Evolutionary conservation across 257 asterid species (phyloP), one percentile per base, ranked within the genome.

Genomic region (Plantago major): DNA sequence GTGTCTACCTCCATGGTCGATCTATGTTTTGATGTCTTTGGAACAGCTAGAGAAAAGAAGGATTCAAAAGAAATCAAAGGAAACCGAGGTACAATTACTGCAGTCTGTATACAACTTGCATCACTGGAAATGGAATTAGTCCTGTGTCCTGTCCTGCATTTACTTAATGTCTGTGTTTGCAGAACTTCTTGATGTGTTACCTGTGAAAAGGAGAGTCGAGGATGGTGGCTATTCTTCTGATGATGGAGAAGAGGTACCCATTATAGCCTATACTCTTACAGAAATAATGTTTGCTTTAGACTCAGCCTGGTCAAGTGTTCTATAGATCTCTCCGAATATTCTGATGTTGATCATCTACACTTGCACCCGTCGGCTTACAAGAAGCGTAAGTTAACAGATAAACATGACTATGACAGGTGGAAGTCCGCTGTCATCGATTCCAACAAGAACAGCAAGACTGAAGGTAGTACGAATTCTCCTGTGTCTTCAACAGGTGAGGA

Each of bases 121-220:
- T n/a, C n/a, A n/a, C n/a, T n/a, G n/a, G 0, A 0, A 3, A 58
- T 42, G 47, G 37, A 58, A 40, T 7, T 11, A 10, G 10, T n/a
- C n/a, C n/a, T 18, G 10, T 11, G 16, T 17, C 30, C 9, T 11
- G 51, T 8, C 13, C 42, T 57, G 17, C 48, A 51, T 26, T 49
- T 52, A 4, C 11, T 50, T 48, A 50, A 67, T 10, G 10, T 14
- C 45, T 30, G 14, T 70, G 52, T 19, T 40, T 55, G 59, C 86
- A 93, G 99, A 79, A 59, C 81, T 93, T 55, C 75, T 93, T n/a
- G 95, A 93, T 78, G 96, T 70, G 60, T 76, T 93, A 28, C 99
- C 97, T 50, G 94, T 80, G 40, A 93, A 89, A 65, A 72, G 96
- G 75, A 78, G 76, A 65, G 69, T 62, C 2, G 94, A 85, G 72